Conservation (phyloP, 495 filamentous ascomycete species). For the Talaromyces ruber region DNA sequence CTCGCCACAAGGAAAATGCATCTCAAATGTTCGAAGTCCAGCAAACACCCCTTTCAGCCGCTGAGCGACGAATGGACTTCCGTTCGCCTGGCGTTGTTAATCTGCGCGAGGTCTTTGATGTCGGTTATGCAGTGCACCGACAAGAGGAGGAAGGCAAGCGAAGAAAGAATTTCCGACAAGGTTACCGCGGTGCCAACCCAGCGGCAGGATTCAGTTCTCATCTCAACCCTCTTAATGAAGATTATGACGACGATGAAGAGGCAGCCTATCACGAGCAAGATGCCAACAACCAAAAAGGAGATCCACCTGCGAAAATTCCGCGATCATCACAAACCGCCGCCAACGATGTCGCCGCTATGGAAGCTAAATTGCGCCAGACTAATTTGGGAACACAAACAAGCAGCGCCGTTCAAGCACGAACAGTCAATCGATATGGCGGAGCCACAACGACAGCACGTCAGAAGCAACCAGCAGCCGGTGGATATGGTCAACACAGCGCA, state of each 20-base stretch:
- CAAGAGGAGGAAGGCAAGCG: constrained; percentile 95
- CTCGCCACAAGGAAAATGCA: constrained; percentile 29
- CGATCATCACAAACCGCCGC: constrained; percentile 45
- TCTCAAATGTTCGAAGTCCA: constrained; percentile 33
- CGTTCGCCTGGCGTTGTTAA: constrained; percentile 93
- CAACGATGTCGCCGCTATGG: constrained; percentile 65
- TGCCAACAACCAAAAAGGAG: constrained; percentile 23
- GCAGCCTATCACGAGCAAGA: constrained; percentile 37
- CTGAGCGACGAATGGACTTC: constrained; percentile 76
- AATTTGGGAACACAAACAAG: constrained; percentile 50
- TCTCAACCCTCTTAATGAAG: constrained; percentile 64
- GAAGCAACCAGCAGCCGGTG: constrained; percentile 44
- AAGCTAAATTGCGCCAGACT: constrained; percentile 76
- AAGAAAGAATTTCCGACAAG: constrained; percentile 66
- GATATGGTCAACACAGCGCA: constrained; percentile 76
- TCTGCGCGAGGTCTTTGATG: constrained; percentile 93
- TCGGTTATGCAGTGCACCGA: constrained; percentile 90
- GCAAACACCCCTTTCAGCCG: constrained; percentile 33
- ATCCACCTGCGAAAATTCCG: constrained; percentile 58
- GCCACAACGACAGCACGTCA: constrained; percentile 29
- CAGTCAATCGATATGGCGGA: constrained; percentile 36
- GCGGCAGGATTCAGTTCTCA: constrained; percentile 33
- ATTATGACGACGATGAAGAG: constrained; percentile 52
- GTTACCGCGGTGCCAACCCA: constrained; percentile 50
- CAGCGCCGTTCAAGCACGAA: constrained; percentile 51